phyloP scores from a whole-genome alignment of 1,284 basidiomycete genomes.

The Golubevia sp. region DNA sequence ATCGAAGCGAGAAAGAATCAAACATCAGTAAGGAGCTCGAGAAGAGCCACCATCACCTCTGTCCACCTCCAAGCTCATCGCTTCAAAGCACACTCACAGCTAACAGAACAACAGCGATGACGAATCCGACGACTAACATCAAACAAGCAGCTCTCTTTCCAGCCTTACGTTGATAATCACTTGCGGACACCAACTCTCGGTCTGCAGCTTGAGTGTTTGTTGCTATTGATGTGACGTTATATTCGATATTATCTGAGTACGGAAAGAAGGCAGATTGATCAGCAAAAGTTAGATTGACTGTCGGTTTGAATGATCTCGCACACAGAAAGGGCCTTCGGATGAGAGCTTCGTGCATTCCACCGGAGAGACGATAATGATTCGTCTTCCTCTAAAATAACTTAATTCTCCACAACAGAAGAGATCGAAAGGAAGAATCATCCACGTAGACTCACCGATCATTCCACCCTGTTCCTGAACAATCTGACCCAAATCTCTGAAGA shows the following conservation, averaged over 20 bases:
- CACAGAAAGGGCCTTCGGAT: too few species aligned
- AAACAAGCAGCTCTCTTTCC: conserved; percentile 87
- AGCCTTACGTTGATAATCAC: conserved; percentile 92
- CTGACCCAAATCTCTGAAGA: conserved; percentile 94
- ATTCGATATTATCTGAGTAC: conserved; percentile 88
- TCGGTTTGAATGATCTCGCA: too few species aligned
- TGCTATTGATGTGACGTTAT: conserved; percentile 85
- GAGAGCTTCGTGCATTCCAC: too few species aligned
- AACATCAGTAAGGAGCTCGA: too few species aligned
- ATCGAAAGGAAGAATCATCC: too few species aligned
- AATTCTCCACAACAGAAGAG: not conserved
- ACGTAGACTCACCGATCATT: conserved; percentile 88
- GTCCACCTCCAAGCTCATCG: too few species aligned
- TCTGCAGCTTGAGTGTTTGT: conserved; percentile 83
- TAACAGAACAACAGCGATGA: conserved; percentile 84
- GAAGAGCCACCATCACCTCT: too few species aligned
- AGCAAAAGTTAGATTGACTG: too few species aligned
- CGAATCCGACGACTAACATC: conserved; percentile 82
- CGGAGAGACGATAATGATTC: too few species aligned
- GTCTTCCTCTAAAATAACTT: too few species aligned
- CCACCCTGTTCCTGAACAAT: conserved; percentile 92
- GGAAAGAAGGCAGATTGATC: not conserved
- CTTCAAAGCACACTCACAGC: conserved; percentile 73
- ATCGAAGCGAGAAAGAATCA: too few species aligned
- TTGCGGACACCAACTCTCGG: conserved; percentile 83